Conservation (phyloP, 495 filamentous ascomycete species). For the Penicillium lividum region DNA sequence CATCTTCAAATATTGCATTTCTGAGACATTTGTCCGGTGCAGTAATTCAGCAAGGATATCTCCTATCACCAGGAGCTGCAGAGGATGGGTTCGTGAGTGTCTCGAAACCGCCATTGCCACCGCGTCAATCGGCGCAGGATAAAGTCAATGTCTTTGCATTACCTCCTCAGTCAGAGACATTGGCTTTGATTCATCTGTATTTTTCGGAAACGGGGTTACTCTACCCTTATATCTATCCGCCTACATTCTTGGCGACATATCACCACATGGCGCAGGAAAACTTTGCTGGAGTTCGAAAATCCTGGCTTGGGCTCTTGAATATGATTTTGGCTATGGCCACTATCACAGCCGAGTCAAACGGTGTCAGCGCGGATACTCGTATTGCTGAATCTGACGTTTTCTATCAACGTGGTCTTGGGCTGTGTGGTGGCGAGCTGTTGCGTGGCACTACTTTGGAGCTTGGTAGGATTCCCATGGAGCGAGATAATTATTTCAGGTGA, state of each 20-base stretch:
- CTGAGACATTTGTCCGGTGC: constrained; percentile 38
- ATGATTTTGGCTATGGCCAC: constrained; percentile 74
- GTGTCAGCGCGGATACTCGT: constrained; percentile 12
- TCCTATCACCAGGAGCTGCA: constrained; percentile 6
- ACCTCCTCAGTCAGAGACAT: constrained; percentile 23
- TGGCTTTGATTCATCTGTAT: constrained; percentile 32
- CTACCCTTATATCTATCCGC: constrained; percentile 42
- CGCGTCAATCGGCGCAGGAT: neutral
- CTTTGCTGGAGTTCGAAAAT: constrained; percentile 36
- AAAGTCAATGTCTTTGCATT: constrained; percentile 25
- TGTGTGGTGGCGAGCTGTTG: constrained; percentile 35
- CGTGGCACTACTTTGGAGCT: constrained; percentile 38
- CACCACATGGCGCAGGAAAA: constrained; percentile 30
- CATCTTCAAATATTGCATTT: constrained; percentile 53
- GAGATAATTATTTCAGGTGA: neutral
- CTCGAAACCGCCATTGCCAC: constrained; percentile 24
- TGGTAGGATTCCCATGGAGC: constrained; percentile 20
- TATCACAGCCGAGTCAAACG: constrained; percentile 50
- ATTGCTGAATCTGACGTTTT: constrained; percentile 36
- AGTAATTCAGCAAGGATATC: constrained; percentile 15
- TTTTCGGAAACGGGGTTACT: constrained; percentile 45
- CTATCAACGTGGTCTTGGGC: constrained; percentile 34
- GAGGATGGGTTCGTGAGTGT: constrained; percentile 29
- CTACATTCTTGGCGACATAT: constrained; percentile 39
- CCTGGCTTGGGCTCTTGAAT: constrained; percentile 70